phyloP scores from a whole-genome alignment of 305 asterid genomes.

The Coffea humblotiana region DNA sequence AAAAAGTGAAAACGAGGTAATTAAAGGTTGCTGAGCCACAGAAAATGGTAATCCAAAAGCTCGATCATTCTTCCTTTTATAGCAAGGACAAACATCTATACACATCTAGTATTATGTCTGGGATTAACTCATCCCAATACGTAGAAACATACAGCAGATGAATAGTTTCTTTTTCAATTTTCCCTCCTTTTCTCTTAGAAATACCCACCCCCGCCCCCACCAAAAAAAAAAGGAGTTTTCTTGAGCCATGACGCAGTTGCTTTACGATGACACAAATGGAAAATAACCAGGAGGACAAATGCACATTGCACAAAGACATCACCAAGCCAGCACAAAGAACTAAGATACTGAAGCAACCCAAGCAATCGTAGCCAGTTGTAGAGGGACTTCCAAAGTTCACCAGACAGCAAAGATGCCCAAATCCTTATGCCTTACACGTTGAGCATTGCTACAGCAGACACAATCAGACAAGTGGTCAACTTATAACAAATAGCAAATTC shows the following conservation, averaged over 20 bases:
- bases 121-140: not conserved
- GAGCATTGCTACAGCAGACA: slow-evolving; percentile 23
- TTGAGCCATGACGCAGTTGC: slow-evolving; percentile 3
- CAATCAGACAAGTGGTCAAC: slow-evolving; percentile 30
- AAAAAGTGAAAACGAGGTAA: not conserved
- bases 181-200: not conserved
- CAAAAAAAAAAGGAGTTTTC: not conserved
- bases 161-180: not conserved
- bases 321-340: slow-evolving; percentile 37
- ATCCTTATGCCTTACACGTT: slow-evolving; percentile 18
- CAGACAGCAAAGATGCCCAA: slow-evolving; percentile 29
- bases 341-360: slow-evolving; percentile 39
- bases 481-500: slow-evolving; percentile 24
- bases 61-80: not conserved
- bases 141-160: not conserved
- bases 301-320: slow-evolving; percentile 33
- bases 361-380: slow-evolving; percentile 32
- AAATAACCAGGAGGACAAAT: slow-evolving; percentile 18
- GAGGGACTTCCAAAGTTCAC: slow-evolving; percentile 29
- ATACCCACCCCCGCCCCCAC: not conserved
- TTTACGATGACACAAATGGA: slow-evolving; percentile 10
- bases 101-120: slow-evolving; percentile 3
- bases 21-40: not conserved
- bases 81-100: slow-evolving; percentile 2
- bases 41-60: not conserved